Conservation (phyloP, 2,329 filamentous ascomycete species). For the Paradendryphiella salina region DNA sequence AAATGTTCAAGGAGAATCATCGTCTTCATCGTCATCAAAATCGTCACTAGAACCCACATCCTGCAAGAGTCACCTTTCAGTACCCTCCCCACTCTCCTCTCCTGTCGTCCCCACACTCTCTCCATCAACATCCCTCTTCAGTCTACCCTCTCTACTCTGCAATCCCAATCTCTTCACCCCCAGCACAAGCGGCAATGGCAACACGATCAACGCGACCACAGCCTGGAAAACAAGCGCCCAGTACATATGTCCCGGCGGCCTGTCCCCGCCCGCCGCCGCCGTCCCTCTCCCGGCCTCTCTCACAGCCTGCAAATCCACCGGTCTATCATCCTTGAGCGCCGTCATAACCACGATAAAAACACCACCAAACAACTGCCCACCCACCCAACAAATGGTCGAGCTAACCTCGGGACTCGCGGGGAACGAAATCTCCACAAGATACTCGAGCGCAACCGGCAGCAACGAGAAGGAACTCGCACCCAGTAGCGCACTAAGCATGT, state of each 20-base stretch:
- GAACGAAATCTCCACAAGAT: constrained; percentile 82
- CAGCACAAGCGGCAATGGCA: constrained; percentile 69
- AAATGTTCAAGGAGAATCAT: neutral
- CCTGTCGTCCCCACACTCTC: constrained; percentile 17
- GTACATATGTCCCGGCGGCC: constrained; percentile 72
- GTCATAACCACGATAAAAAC: constrained; percentile 83
- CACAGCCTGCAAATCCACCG: constrained; percentile 35
- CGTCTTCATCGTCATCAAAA: constrained; percentile 2
- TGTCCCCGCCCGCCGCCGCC: constrained; percentile 22
- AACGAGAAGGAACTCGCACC: constrained; percentile 80
- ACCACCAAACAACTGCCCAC: constrained; percentile 82
- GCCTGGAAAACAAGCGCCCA: constrained; percentile 77
- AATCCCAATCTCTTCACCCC: constrained; percentile 66
- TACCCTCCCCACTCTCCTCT: constrained; percentile 12
- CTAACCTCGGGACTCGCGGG: constrained; percentile 86
- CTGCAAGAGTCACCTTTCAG: constrained; percentile 28
- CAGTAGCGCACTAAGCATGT: constrained; percentile 72
- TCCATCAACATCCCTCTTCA: constrained; percentile 41
- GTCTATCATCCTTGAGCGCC: constrained; percentile 60
- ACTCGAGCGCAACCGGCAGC: constrained; percentile 83
- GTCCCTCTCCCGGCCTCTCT: constrained; percentile 30
- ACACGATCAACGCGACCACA: constrained; percentile 65
- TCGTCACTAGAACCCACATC: constrained; percentile 15
- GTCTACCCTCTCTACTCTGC: constrained; percentile 33
- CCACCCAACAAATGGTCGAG: constrained; percentile 80